Evolutionary conservation across 805 yeast genomes (phyloP), one percentile per base, ranked within the genome.

Genomic region (Candida multigemmis): DNA sequence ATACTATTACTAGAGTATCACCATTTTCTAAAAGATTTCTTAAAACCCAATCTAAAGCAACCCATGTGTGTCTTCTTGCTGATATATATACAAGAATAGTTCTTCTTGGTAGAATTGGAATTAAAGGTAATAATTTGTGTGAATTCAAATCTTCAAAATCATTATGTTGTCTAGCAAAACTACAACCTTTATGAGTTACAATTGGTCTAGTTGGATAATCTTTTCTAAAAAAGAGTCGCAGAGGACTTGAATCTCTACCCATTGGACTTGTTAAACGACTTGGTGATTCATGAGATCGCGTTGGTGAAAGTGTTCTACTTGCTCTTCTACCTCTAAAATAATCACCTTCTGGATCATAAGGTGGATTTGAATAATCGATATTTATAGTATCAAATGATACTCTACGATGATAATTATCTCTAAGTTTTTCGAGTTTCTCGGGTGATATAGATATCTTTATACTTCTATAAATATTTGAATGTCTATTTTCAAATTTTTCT

Each of bases 51-150:
- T 82, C 94, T 15, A 82, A 49, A 1, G 85, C 75, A 7, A 79
- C 84, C 94, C 94, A 82, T 0, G 91, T 77, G 53, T 81, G 89
- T 30, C 58, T 64, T 33, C 89, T 56, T 3, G 85, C 93, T 37
- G 76, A 64, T 16, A 82, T 58, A 43, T 79, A 79, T 16, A 77
- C 74, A 45, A 81, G 43, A 4, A 80, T 58, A 2, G 67, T 65
- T 40, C 86, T 58, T 20, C 60, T 56, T 0, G 74, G 74, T 23
- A 73, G 47, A 0, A 65, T 59, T 0, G 71, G 68, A 10, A 36
- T 37, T 13, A 44, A 26, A 12, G 49, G 43, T 18, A 44, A 37
- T 16, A 65, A 34, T 23, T 57, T 48, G 2, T 58, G 56, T 10
- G 53, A 39, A 33, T 70, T 71, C 27, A 73, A 45, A 16, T 48